Base-by-base conservation (phyloP, 148 eudicot species). In the Mesembryanthemum crystallinum region DNA sequence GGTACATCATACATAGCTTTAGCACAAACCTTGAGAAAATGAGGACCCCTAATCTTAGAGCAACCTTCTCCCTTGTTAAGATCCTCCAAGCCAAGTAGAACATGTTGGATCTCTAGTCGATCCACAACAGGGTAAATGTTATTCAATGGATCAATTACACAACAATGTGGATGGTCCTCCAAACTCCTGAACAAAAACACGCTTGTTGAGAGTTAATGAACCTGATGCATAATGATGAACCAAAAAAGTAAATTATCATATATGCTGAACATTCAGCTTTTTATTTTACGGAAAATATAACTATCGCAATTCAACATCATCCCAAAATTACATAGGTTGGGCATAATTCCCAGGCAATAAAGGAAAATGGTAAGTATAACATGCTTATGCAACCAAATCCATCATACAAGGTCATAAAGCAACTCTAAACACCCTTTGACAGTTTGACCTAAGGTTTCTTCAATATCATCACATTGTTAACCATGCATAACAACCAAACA, bases 91-190 rank as follows among this genome's bases (percentile, higher is more conserved):
- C 96, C 93, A 75, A 79, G 85, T 70, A 94, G 86, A 77, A 92
- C 64, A 73, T 86, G 82, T 74, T 92, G 98, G 74, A 88, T 94
- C 77, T 82, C 81, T 69, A 89, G 82, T 11, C 98, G 91, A 78
- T 94, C 98, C 82, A 92, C 51, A 74, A 92, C 87, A 79, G 98
- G 92, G 70, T 79, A 82, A 39, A 94, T 88, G 68, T 87, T 83
- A n/a, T 79, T 76, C 61, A 92, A 84, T 49, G 93, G 98, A 77
- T 94, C 98, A 45, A 94, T 88, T 25, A 94, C 84, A 85, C 92
- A 87, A 71, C 86, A 89, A 65, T 72, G 72, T 43, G 82, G 83
- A 69, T 75, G 85, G 39, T 79, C 76, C 71, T 83, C 87, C 63
- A 92, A 69, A 73, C 58, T 79, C 92, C 98, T 94, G 93, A 49